Percentiles rank a stretch among this genome's conserved stretches.
Evolutionary conservation across 1,284 basidiomycete species (phyloP).

Genomic region (Porodaedalea pini): DNA sequence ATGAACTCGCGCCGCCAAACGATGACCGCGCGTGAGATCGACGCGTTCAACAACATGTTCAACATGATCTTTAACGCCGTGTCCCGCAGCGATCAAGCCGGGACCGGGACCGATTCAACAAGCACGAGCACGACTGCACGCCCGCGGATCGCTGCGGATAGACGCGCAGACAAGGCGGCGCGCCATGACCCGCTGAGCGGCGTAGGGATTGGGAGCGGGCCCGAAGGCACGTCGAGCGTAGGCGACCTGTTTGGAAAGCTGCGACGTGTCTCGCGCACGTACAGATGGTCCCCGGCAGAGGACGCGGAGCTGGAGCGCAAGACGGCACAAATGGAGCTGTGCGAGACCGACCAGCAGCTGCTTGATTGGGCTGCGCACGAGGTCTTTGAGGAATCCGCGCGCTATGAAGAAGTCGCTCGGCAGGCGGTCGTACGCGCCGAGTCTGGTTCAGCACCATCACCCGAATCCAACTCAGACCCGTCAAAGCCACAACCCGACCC

Average conservation of each 20-base stretch:
- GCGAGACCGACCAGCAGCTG: conserved; percentile 67
- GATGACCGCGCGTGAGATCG: conserved; percentile 65
- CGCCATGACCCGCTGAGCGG: conserved; percentile 12
- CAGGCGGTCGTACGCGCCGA: conserved; percentile 34
- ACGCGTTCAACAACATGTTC: conserved; percentile 68
- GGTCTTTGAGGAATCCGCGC: conserved; percentile 59
- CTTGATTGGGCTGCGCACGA: conserved; percentile 73
- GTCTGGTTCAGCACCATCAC: neutral
- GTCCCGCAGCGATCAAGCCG: conserved; percentile 31
- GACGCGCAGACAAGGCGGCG: conserved; percentile 21
- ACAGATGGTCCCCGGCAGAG: conserved; percentile 49
- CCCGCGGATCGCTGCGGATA: conserved; percentile 20
- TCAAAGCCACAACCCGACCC: neutral
- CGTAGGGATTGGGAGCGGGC: conserved; percentile 28
- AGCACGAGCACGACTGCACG: neutral
- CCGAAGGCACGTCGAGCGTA: conserved; percentile 24
- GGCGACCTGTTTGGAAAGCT: conserved; percentile 46
- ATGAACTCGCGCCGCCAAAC: conserved; percentile 43
- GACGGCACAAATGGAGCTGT: conserved; percentile 71
- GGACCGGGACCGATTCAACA: conserved; percentile 10
- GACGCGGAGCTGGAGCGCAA: conserved; percentile 61
- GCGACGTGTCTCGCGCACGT: conserved; percentile 44
- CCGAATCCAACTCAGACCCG: neutral
- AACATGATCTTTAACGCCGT: conserved; percentile 63
- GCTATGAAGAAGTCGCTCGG: conserved; percentile 46